Base-by-base conservation (phyloP, 441 rosid genomes). In the Populus hybrid region DNA sequence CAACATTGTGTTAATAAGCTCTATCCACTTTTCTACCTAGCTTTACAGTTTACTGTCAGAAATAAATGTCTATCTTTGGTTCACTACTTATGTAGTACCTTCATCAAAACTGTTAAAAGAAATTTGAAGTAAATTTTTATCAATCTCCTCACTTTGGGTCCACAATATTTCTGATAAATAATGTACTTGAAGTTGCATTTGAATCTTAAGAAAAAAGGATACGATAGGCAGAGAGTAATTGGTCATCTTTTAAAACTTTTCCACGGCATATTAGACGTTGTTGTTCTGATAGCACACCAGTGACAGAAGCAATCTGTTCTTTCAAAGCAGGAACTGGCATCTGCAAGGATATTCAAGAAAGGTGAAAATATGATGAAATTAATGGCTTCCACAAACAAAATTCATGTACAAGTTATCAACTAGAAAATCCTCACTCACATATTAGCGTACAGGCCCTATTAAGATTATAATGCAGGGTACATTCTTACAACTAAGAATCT, bases 211-310 rank as follows among this genome's bases (percentile, higher is more conserved):
- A 26, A 34, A 69, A 59, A 85, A 88, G 95, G 96, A 96, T 96
- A 94, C 99, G 98, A 73, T 94, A 94, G 12, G 99, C 99, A 84
- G 99, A 96, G 67, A 96, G 90, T 24, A 96, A 94, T 76, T 96
- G 97, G 81, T 96, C 99, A 76, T 96, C 99, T 83, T 90, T 96
- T 77, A 96, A 76, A 73, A 96, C 97, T 86, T 88, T 91, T 78
- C 99, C 99, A 24, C 97, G 98, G 79, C 98, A 96, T 83, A 96
- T 94, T 77, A 96, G 83, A 54, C 98, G 92, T 67, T 96, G 99
- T 82, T 94, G 97, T 75, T 96, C 98, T 7, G 98, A 90, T 69
- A 94, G 85, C 50, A 94, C 96, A 20, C 99, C 98, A 54, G 99
- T 96, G 54, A 92, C 89, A 24, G 96, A 87, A 85, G 99, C 99